These are phyloP conservation scores for Microcera coccophila DNA, from an alignment of 2,329 filamentous ascomycete species.

Conservation along the genomic window DNA sequence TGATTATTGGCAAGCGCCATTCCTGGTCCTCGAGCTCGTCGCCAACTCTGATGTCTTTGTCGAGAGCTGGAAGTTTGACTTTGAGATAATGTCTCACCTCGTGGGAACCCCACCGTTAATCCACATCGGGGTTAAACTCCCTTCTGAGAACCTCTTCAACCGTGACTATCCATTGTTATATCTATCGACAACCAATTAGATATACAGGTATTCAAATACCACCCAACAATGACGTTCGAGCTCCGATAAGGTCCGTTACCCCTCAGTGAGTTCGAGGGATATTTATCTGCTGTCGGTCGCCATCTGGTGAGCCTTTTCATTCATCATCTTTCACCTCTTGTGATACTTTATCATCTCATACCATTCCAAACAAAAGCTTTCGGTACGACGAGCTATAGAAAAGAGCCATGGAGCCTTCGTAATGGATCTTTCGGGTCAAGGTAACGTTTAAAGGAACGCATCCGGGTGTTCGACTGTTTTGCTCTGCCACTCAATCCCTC, in stretches of 20 bases:
- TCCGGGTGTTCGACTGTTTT: slow-evolving; percentile 40
- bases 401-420: slow-evolving; percentile 25
- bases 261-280: slow-evolving; percentile 11
- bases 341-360: background rate
- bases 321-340: background rate
- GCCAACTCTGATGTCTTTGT: too few relatives aligned
- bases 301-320: background rate
- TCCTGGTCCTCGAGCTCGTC: too few relatives aligned
- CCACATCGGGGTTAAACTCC: slow-evolving; percentile 3
- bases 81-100: background rate
- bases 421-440: slow-evolving; percentile 36
- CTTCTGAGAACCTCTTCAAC: slow-evolving; percentile 3
- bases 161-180: slow-evolving; percentile 8
- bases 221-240: slow-evolving; percentile 20
- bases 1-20: too few relatives aligned
- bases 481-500: slow-evolving; percentile 7
- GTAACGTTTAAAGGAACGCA: slow-evolving; percentile 46
- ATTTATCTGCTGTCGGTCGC: background rate
- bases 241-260: slow-evolving; percentile 16
- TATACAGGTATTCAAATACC: background rate
- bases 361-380: slow-evolving; percentile 4
- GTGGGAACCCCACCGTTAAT: slow-evolving; percentile 6
- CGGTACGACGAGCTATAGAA: slow-evolving; percentile 24
- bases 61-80: too few relatives aligned
- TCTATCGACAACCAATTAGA: slow-evolving; percentile 18